These are phyloP conservation scores for Maudiozyma serrabonitensis DNA, from an alignment of 805 yeast genomes.

Conservation along the genomic window DNA sequence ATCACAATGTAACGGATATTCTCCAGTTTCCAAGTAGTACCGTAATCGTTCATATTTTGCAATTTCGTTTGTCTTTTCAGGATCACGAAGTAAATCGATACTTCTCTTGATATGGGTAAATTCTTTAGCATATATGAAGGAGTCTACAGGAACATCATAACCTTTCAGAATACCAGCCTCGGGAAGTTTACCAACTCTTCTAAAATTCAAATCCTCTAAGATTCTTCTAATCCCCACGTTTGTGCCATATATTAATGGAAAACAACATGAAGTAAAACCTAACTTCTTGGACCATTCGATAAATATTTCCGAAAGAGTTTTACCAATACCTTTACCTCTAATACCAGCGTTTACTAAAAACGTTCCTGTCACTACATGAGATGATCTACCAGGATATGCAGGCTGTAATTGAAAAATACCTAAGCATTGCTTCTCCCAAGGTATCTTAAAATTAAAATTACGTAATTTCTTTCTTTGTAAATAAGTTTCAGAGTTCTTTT, in stretches of 20 bases:
- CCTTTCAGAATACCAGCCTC: slow-evolving; percentile 87
- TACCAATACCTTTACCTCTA: slow-evolving; percentile 85
- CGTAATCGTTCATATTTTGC: slow-evolving; percentile 66
- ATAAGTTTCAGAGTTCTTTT: slow-evolving; percentile 20
- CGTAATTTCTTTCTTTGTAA: slow-evolving; percentile 20
- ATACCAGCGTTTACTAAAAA: slow-evolving; percentile 89
- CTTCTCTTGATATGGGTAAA: slow-evolving; percentile 40
- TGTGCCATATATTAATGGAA: slow-evolving; percentile 81
- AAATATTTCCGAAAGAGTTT: slow-evolving; percentile 72
- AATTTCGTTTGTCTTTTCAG: slow-evolving; percentile 19
- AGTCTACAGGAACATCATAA: slow-evolving; percentile 76
- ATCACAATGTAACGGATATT: slow-evolving; percentile 74
- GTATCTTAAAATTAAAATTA: slow-evolving; percentile 33
- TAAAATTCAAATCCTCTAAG: slow-evolving; percentile 67
- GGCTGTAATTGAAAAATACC: slow-evolving; percentile 83
- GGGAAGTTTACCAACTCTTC: slow-evolving; percentile 67
- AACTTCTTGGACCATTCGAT: slow-evolving; percentile 85
- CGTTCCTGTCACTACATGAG: slow-evolving; percentile 86
- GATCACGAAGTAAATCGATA: slow-evolving; percentile 23
- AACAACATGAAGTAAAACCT: slow-evolving; percentile 76
- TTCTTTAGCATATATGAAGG: slow-evolving; percentile 75
- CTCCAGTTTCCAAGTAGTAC: slow-evolving; percentile 71
- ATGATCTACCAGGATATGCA: slow-evolving; percentile 84
- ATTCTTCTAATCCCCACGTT: slow-evolving; percentile 75
- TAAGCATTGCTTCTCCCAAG: slow-evolving; percentile 88